Evolutionary conservation across 805 yeast species (phyloP).

Genomic region (Zygosaccharomyces gambellarensis): DNA sequence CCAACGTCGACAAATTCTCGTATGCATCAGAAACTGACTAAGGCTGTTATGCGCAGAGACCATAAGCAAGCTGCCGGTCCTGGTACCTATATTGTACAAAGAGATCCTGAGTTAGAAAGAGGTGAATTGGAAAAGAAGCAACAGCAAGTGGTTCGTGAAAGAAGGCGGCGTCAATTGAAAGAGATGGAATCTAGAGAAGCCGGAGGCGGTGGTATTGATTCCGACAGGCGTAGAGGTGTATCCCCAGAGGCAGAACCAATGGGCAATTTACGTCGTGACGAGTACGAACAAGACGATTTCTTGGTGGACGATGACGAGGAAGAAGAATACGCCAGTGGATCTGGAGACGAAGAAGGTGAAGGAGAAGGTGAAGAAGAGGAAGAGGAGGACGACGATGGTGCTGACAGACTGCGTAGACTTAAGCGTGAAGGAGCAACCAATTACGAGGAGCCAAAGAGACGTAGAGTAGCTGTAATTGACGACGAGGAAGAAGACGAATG

Average conservation of each 20-base stretch:
- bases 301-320: slow-evolving; percentile 37
- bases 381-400: slow-evolving; percentile 48
- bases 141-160: slow-evolving; percentile 58
- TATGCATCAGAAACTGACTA: slow-evolving; percentile 75
- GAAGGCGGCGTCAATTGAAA: slow-evolving; percentile 55
- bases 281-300: slow-evolving; percentile 35
- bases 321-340: slow-evolving; percentile 29
- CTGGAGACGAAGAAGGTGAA: slow-evolving; percentile 36
- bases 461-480: slow-evolving; percentile 29
- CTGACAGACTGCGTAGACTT: slow-evolving; percentile 51
- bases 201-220: slow-evolving; percentile 14
- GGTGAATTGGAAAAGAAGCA: slow-evolving; percentile 63
- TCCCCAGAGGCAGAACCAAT: slow-evolving; percentile 8
- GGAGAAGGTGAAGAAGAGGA: slow-evolving; percentile 45
- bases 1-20: slow-evolving; percentile 88
- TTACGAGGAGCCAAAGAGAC: slow-evolving; percentile 37
- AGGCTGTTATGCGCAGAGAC: slow-evolving; percentile 48
- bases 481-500: slow-evolving; percentile 40
- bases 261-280: slow-evolving; percentile 22
- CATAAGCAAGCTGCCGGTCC: slow-evolving; percentile 36
- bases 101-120: slow-evolving; percentile 68
- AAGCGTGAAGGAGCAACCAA: slow-evolving; percentile 53
- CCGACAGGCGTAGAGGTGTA: slow-evolving; percentile 7
- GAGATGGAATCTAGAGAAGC: slow-evolving; percentile 55
- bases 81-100: slow-evolving; percentile 38